Base-by-base conservation (phyloP, 1,284 basidiomycete genomes). In the Neolentinus lepideus region DNA sequence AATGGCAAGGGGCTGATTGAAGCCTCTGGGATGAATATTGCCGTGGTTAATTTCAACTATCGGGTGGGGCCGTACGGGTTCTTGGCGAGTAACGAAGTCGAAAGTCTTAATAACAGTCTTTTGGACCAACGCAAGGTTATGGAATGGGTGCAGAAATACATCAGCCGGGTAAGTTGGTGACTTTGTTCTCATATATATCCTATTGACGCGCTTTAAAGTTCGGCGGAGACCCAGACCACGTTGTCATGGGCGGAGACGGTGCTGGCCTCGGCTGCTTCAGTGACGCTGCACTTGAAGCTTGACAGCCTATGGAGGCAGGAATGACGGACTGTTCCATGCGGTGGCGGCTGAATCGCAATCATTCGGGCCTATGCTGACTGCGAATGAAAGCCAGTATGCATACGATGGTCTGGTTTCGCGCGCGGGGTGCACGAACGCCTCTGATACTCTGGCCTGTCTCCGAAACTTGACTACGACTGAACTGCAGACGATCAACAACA, bases 111-210 rank as follows among this genome's bases (percentile, higher is more conserved):
- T 27, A 48, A 56, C 14, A 55, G 58, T 11, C 26, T 59, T 19
- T 53, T 51, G 22, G 58, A 59, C 33, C 58, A 59, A 43, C 19
- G 53, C n/a, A 29, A 56, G 6, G 55, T 47, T 1, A 24, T 59
- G 21, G 25, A 56, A 19, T 59, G 58, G 58, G 45, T 59, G 11
- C 55, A 59, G 43, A 16, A 52, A 4, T 56, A 59, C 25, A 54
- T 59, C 36, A 43, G 8, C 6, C 38, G 16, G 16, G 38, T 43
- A 43, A 21, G 38, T 12, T 4, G 12, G 6, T 31, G 4, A 12
- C 12, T n/a, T n/a, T 16, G 16, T 43, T 6, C 19, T 43, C 3
- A 21, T 4, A 8, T 4, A 4, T 16, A 16, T 21, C 38, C 12
- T n/a, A 43, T 35, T 35, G 33, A 43, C 38, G n/a, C 16, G 4